A percentile compares a stretch with the other conserved stretches of the same genome.
Evolutionary conservation across 257 asterid species (phyloP).

Genomic region (Jaltomata sinuosa): DNA sequence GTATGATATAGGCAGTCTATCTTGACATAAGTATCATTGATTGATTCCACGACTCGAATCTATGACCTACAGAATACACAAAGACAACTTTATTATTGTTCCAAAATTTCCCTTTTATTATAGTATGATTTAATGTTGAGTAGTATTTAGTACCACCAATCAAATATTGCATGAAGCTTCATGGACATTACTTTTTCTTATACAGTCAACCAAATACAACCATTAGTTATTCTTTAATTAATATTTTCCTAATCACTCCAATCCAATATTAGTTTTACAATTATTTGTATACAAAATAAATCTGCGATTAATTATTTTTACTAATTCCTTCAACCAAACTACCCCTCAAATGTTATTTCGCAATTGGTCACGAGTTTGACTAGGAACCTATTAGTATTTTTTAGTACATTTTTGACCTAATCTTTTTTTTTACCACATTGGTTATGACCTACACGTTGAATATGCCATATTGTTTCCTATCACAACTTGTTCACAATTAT

Average conservation of each 20-base stretch:
- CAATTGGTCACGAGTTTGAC: not conserved
- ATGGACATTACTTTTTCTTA: not conserved
- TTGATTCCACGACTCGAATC: fast-evolving
- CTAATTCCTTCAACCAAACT: not conserved
- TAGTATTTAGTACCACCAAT: too few relatives aligned
- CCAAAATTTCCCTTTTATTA: not conserved
- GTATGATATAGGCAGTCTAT: not conserved
- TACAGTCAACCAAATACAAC: not conserved
- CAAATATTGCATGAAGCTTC: not conserved
- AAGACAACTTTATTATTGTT: not conserved
- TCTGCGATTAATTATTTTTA: not conserved
- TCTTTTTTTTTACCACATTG: too few relatives aligned
- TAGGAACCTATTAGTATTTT: not conserved
- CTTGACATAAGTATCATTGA: fast-evolving
- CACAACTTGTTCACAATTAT: not conserved
- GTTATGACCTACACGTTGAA: not conserved
- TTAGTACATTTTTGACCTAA: not conserved
- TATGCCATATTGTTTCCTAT: not conserved
- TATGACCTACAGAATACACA: fast-evolving
- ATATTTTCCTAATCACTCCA: not conserved
- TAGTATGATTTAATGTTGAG: too few relatives aligned
- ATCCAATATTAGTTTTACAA: not conserved
- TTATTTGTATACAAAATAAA: not conserved
- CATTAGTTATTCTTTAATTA: not conserved
- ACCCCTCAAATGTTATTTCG: not conserved